Conservation (phyloP, 2,329 filamentous ascomycete genomes). For the Coniella lustricola region DNA sequence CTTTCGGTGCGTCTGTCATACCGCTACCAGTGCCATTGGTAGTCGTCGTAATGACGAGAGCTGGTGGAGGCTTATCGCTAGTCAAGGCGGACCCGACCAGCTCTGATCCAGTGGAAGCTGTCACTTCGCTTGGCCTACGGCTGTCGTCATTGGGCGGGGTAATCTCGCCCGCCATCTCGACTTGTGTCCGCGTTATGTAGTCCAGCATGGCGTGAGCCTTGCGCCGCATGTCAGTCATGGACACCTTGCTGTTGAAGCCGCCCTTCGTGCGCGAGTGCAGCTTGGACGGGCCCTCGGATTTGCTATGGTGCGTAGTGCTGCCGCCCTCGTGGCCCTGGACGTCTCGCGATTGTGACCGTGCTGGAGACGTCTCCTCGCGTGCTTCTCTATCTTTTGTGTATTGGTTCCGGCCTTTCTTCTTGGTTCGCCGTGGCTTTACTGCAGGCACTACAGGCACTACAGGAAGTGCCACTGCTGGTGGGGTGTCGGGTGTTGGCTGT, state of each 20-base stretch:
- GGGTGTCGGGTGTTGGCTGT: constrained; percentile 41
- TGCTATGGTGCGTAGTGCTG: constrained; percentile 22
- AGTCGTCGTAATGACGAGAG: constrained; percentile 15
- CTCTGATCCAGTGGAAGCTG: constrained; percentile 18
- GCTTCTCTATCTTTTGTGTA: constrained; percentile 70
- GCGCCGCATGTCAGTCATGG: constrained; percentile 81
- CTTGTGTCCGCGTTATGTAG: constrained; percentile 82
- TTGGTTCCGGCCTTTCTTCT: constrained; percentile 70
- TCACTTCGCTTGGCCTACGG: constrained; percentile 28
- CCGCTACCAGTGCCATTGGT: constrained; percentile 25
- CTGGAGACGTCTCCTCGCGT: constrained; percentile 50
- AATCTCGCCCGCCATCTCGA: constrained; percentile 70
- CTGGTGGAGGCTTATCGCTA: constrained; percentile 17
- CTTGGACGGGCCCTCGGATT: constrained; percentile 24
- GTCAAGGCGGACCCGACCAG: constrained; percentile 9
- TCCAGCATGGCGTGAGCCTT: constrained; percentile 79
- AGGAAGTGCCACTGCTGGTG: constrained; percentile 32
- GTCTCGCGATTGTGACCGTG: constrained; percentile 45
- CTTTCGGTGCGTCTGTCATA: constrained; percentile 27
- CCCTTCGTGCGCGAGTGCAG: constrained; percentile 42
- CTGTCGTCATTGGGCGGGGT: constrained; percentile 33
- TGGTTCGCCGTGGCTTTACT: constrained; percentile 59
- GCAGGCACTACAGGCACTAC: constrained; percentile 35
- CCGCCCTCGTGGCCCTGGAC: constrained; percentile 43
- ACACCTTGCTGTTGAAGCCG: constrained; percentile 60